Evolutionary conservation across 2,329 filamentous ascomycete species (phyloP).

Genomic region (Coniochaeta ligniaria): DNA sequence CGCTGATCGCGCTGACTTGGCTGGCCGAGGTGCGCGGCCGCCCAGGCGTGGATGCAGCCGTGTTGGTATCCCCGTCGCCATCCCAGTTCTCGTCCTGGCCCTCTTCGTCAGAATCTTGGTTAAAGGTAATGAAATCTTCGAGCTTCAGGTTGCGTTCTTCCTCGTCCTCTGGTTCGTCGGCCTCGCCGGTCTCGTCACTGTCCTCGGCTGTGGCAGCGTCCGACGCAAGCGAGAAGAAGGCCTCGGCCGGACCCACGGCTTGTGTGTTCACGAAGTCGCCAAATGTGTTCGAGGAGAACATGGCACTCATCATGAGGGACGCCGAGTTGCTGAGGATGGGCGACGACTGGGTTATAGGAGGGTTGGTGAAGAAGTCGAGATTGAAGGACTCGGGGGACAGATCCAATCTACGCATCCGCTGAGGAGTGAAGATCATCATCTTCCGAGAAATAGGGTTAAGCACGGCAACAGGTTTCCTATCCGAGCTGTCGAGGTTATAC

Average conservation of each 20-base stretch:
- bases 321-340: slow-evolving; percentile 61
- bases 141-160: slow-evolving; percentile 58
- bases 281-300: slow-evolving; percentile 51
- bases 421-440: slow-evolving; percentile 57
- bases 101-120: slow-evolving; percentile 53
- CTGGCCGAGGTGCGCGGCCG: slow-evolving; percentile 26
- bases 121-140: slow-evolving; percentile 67
- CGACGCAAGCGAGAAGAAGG: slow-evolving; percentile 64
- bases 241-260: slow-evolving; percentile 65
- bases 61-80: slow-evolving; percentile 35
- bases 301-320: slow-evolving; percentile 73
- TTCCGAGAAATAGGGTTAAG: slow-evolving; percentile 50
- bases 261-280: slow-evolving; percentile 54
- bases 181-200: slow-evolving; percentile 34
- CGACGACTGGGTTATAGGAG: slow-evolving; percentile 30
- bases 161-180: slow-evolving; percentile 50
- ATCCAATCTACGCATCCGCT: slow-evolving; percentile 39
- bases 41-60: slow-evolving; percentile 38
- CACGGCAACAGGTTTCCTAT: slow-evolving; percentile 51
- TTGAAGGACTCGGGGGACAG: slow-evolving; percentile 50
- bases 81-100: slow-evolving; percentile 45
- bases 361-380: slow-evolving; percentile 31
- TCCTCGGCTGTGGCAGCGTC: slow-evolving; percentile 50
- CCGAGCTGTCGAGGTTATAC: slow-evolving; percentile 45
- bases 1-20: slow-evolving; percentile 37